phyloP scores from a whole-genome alignment of 352 stramenopile species.

The Globisporangium sylvaticum region DNA sequence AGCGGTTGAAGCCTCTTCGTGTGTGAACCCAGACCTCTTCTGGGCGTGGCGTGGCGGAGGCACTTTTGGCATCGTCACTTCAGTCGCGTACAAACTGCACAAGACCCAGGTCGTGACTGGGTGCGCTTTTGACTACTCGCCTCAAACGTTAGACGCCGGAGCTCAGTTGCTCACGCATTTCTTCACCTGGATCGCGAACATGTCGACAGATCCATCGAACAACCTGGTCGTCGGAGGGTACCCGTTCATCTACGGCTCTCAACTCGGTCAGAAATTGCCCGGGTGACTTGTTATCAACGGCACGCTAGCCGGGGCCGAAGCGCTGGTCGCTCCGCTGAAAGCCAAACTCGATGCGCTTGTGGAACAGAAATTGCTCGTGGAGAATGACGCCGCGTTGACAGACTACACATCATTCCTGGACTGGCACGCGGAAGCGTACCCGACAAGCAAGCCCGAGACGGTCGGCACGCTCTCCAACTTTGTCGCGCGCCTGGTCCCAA shows the following conservation, averaged over 20 bases:
- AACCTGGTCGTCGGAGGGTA: neutral
- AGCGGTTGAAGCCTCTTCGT: neutral
- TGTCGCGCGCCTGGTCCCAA: slow-evolving; percentile 3
- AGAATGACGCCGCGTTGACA: neutral
- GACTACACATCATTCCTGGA: slow-evolving; percentile 1
- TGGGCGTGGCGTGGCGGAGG: slow-evolving; percentile 7
- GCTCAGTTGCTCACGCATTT: neutral
- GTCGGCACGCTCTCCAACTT: slow-evolving; percentile 2
- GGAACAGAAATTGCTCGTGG: neutral
- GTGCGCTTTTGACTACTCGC: neutral
- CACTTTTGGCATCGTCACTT: slow-evolving; percentile 3
- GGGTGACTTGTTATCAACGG: slow-evolving; percentile 2
- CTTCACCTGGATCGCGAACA: slow-evolving; percentile 4
- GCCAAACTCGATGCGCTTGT: neutral
- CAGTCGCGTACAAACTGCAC: neutral
- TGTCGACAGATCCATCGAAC: neutral
- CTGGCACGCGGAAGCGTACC: neutral
- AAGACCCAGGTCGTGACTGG: neutral
- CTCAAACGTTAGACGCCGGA: neutral
- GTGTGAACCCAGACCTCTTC: slow-evolving; percentile 6
- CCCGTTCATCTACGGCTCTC: neutral
- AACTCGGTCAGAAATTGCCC: neutral
- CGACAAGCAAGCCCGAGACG: neutral
- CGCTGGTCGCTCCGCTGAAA: neutral
- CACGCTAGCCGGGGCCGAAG: neutral